A percentile compares a stretch with the other conserved stretches of the same genome.
Conservation (phyloP, 352 stramenopile species). For the Globisporangium takayamanum region DNA sequence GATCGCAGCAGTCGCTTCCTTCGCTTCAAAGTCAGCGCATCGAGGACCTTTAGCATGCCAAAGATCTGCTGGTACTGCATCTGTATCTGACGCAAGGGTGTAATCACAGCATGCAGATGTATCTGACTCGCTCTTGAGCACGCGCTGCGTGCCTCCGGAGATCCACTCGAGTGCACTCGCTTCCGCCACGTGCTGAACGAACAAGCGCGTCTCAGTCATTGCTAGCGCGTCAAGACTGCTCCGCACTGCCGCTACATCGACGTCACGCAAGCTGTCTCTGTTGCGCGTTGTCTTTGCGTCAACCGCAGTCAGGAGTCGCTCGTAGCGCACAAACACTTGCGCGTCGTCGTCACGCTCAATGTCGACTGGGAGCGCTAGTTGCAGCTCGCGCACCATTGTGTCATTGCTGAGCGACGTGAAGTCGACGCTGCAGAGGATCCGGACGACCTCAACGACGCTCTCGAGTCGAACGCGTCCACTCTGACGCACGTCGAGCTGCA, state of each 20-base stretch:
- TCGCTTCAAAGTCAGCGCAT: slow-evolving; percentile 6
- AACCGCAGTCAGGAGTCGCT: slow-evolving; percentile 17
- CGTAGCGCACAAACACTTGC: slow-evolving; percentile 21
- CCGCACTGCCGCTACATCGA: slow-evolving; percentile 15
- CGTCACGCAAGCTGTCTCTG: slow-evolving; percentile 6
- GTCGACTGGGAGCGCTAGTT: slow-evolving; percentile 12
- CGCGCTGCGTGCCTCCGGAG: slow-evolving; percentile 14
- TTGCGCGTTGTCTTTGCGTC: slow-evolving; percentile 7
- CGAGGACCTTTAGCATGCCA: neutral
- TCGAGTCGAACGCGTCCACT: slow-evolving; percentile 20
- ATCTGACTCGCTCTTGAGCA: neutral
- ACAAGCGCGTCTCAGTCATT: neutral
- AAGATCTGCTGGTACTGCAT: neutral
- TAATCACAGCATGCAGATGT: neutral
- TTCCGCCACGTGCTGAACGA: slow-evolving; percentile 5
- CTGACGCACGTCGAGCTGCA: slow-evolving; percentile 22
- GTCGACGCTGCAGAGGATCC: slow-evolving; percentile 19
- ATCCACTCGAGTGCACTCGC: slow-evolving; percentile 20
- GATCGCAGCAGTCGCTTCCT: neutral
- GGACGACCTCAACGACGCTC: slow-evolving; percentile 22
- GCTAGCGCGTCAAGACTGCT: slow-evolving; percentile 21
- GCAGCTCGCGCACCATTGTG: slow-evolving; percentile 7
- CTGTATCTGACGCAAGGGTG: neutral
- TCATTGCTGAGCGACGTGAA: slow-evolving; percentile 6
- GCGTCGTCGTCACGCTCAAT: slow-evolving; percentile 9